Conservation (phyloP, 176 grass and related monocot species). For the Triticum monococcum region DNA sequence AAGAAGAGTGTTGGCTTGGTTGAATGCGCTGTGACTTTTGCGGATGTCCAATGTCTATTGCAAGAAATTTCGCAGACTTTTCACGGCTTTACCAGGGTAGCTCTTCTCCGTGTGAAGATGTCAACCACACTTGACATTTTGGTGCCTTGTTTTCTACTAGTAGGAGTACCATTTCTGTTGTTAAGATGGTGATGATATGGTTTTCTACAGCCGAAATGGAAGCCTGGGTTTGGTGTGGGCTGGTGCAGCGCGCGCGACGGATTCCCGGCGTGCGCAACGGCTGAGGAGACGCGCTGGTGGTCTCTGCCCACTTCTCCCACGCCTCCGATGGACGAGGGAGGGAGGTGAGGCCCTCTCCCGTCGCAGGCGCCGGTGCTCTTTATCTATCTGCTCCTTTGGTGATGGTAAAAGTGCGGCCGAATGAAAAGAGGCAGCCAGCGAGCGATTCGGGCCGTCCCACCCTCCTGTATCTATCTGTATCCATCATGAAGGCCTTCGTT, state of each 20-base stretch:
- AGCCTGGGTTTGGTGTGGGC: neutral
- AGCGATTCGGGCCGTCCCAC: neutral
- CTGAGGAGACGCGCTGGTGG: neutral
- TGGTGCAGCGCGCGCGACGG: constrained; percentile 12
- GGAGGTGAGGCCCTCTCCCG: too few species aligned
- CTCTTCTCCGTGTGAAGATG: neutral
- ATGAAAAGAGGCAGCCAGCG: neutral
- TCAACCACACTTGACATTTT: neutral
- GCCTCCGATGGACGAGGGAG: too few species aligned
- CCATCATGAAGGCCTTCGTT: neutral
- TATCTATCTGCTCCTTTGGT: neutral
- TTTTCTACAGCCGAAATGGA: neutral
- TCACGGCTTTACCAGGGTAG: neutral
- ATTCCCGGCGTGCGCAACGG: neutral
- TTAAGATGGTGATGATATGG: neutral
- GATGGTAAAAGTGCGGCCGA: neutral
- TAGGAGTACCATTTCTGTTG: neutral
- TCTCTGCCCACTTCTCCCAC: neutral
- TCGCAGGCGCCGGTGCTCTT: too few species aligned
- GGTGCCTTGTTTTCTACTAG: neutral
- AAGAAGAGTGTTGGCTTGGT: constrained; percentile 1
- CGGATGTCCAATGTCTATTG: neutral
- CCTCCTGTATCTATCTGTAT: neutral
- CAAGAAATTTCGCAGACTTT: neutral
- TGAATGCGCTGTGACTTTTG: neutral